phyloP scores from a whole-genome alignment of 108 stramenopile species.

The Cyclotella baltica region DNA sequence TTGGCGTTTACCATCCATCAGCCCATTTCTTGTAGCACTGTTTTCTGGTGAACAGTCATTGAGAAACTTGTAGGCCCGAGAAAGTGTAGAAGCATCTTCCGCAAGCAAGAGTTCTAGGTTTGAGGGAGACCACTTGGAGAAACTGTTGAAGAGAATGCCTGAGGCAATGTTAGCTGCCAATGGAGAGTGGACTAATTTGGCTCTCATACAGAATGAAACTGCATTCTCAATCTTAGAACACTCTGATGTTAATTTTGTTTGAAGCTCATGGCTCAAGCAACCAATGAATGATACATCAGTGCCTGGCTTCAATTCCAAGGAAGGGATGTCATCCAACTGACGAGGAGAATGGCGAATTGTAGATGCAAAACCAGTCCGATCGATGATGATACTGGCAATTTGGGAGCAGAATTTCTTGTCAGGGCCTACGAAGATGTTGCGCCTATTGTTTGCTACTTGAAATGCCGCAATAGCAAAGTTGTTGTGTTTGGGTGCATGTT shows the following conservation, averaged over 20 bases:
- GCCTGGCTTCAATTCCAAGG: neutral
- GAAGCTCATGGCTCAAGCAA: slow-evolving; percentile 9
- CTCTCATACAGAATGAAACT: neutral
- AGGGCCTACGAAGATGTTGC: neutral
- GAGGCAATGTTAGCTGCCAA: slow-evolving; percentile 9
- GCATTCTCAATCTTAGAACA: slow-evolving; percentile 16
- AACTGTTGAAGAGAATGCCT: slow-evolving; percentile 6
- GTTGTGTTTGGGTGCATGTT: neutral
- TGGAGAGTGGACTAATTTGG: neutral
- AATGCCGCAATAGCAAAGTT: slow-evolving; percentile 6
- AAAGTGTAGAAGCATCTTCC: neutral
- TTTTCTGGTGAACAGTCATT: neutral
- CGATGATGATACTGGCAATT: neutral
- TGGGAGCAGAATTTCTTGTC: neutral
- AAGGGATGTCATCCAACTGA: neutral
- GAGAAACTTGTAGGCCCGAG: neutral
- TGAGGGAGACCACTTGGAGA: slow-evolving; percentile 18
- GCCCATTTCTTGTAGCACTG: neutral
- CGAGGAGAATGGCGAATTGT: neutral
- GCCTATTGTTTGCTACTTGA: neutral
- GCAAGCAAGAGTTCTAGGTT: slow-evolving; percentile 9
- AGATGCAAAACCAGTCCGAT: slow-evolving; percentile 14
- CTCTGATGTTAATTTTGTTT: neutral
- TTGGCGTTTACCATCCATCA: neutral
- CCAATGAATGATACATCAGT: neutral